phyloP scores from a whole-genome alignment of 1,139 yeast species.

The Yamadazyma oceani region DNA sequence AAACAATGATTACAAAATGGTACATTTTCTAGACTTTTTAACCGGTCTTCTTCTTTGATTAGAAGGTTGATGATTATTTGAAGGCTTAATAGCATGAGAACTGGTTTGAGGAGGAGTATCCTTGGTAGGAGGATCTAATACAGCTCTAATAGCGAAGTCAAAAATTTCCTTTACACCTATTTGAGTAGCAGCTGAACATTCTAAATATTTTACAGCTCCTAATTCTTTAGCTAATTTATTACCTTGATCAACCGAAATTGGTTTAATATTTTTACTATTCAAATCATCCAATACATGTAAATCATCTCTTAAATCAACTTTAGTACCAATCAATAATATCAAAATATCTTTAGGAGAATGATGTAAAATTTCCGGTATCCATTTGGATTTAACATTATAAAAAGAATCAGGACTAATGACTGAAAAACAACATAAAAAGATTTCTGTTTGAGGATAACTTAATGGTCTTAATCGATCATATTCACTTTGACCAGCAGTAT shows the following conservation, averaged over 20 bases:
- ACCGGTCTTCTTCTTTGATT: slow-evolving; percentile 30
- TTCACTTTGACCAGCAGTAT: slow-evolving; percentile 97
- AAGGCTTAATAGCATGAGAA: slow-evolving; percentile 4
- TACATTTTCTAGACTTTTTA: slow-evolving; percentile 48
- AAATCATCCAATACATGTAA: slow-evolving; percentile 73
- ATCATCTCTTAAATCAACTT: slow-evolving; percentile 81
- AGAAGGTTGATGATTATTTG: slow-evolving; percentile 4
- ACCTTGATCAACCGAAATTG: slow-evolving; percentile 66
- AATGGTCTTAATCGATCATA: slow-evolving; percentile 89
- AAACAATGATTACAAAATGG: slow-evolving; percentile 41
- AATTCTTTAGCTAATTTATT: slow-evolving; percentile 65
- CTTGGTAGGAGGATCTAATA: slow-evolving; percentile 54
- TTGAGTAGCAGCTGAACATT: slow-evolving; percentile 94
- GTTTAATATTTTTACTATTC: slow-evolving; percentile 59
- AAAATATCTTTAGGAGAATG: slow-evolving; percentile 79
- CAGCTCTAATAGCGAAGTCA: slow-evolving; percentile 76
- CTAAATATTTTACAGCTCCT: slow-evolving; percentile 74
- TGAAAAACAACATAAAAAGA: slow-evolving; percentile 84
- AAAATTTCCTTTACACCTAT: slow-evolving; percentile 81
- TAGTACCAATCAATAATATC: slow-evolving; percentile 81
- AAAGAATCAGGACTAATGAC: slow-evolving; percentile 81
- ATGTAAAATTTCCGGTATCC: slow-evolving; percentile 89
- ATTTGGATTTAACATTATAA: slow-evolving; percentile 68
- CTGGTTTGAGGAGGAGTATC: slow-evolving; percentile 8
- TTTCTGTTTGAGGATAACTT: slow-evolving; percentile 90